phyloP scores from a whole-genome alignment of 1,139 yeast species.

The Arxiozyma bovina region DNA sequence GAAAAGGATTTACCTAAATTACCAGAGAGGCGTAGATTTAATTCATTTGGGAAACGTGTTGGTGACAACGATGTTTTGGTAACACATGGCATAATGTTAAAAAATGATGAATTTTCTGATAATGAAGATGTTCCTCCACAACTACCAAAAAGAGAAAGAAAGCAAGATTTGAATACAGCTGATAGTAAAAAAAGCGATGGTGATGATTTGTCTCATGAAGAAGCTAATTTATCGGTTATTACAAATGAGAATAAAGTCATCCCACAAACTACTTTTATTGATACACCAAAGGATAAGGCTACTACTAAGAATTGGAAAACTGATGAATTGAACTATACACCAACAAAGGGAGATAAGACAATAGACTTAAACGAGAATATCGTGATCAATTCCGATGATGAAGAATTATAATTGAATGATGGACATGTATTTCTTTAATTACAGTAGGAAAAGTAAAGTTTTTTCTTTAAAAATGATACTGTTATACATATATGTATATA shows the following conservation, averaged over 20 bases:
- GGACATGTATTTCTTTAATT: neutral
- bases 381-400: conserved; percentile 28
- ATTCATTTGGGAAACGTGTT: conserved; percentile 29
- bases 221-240: conserved; percentile 7
- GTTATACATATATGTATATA: neutral
- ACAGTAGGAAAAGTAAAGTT: neutral
- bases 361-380: conserved; percentile 23
- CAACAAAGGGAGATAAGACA: conserved; percentile 7
- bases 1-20: conserved; percentile 11
- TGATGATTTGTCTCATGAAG: conserved; percentile 4
- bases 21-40: conserved; percentile 31
- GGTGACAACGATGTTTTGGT: conserved; percentile 37
- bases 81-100: conserved; percentile 48
- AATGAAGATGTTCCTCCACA: conserved; percentile 38
- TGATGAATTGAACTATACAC: neutral
- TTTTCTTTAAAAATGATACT: neutral
- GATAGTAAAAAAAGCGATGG: conserved; percentile 10
- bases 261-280: conserved; percentile 27
- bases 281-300: conserved; percentile 24
- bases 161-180: neutral
- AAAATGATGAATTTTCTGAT: conserved; percentile 35
- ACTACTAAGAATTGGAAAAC: conserved; percentile 18
- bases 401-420: conserved; percentile 7
- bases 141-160: conserved; percentile 32
- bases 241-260: conserved; percentile 16